Evolutionary conservation across 306 rosid genomes (phyloP).

Genomic region (Trichosanthes cucumerina): DNA sequence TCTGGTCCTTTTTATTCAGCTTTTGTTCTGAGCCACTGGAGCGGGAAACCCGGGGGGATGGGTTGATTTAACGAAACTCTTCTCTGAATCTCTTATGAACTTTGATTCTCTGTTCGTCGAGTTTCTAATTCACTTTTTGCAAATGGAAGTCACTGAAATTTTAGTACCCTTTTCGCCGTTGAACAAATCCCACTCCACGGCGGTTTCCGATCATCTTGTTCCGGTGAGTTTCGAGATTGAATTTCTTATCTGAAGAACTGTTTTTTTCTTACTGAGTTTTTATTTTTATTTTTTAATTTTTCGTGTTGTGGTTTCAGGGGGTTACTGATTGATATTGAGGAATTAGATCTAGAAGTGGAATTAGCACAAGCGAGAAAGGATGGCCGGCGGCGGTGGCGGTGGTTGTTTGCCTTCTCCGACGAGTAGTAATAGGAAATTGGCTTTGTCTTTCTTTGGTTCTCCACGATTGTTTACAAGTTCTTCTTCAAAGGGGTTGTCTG

Average conservation of each 20-base stretch:
- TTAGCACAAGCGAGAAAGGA: slow-evolving; percentile 18
- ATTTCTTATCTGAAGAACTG: not conserved
- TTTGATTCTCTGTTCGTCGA: slow-evolving; percentile 28
- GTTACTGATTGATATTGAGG: not conserved
- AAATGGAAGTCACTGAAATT: slow-evolving; percentile 6
- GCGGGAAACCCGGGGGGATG: not conserved
- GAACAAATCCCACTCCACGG: not conserved
- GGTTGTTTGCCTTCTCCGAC: slow-evolving; percentile 31
- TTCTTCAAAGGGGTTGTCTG: slow-evolving; percentile 31
- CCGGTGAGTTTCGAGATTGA: not conserved
- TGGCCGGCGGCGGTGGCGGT: slow-evolving; percentile 38
- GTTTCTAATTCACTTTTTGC: not conserved
- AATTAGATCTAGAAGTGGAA: slow-evolving; percentile 28
- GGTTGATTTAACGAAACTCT: not conserved
- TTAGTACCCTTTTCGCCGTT: not conserved
- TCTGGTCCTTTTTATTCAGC: too few relatives aligned
- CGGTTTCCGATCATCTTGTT: not conserved
- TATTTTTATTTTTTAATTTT: not conserved
- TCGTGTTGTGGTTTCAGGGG: not conserved
- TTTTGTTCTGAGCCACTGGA: too few relatives aligned
- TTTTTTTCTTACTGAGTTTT: not conserved
- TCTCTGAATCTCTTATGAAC: not conserved
- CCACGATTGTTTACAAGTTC: slow-evolving; percentile 51
- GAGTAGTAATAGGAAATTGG: slow-evolving; percentile 26
- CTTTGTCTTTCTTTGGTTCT: slow-evolving; percentile 42